phyloP scores from a whole-genome alignment of 1,284 basidiomycete species.

The Papiliotrema fonsecae region DNA sequence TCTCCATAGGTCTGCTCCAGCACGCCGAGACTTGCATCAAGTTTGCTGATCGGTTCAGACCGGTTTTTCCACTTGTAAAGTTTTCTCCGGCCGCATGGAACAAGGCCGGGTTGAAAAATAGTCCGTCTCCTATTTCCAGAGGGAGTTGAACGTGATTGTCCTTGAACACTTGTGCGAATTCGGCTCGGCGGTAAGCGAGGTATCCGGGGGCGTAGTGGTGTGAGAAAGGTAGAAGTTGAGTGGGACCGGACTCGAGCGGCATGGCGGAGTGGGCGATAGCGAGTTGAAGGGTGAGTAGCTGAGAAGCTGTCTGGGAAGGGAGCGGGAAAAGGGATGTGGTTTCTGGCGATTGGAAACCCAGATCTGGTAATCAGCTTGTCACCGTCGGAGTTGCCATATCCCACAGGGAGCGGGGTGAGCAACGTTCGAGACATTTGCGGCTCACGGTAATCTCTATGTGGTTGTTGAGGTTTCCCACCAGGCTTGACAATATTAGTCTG shows the following conservation, averaged over 20 bases:
- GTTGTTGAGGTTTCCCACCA: conserved; percentile 5
- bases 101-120: conserved; percentile 19
- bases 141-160: conserved; percentile 7
- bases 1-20: conserved; percentile 20
- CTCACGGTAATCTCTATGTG: conserved; percentile 13
- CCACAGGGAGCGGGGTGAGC: too few species aligned
- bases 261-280: conserved; percentile 22
- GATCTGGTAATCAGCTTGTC: conserved; percentile 4
- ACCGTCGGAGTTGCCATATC: too few species aligned
- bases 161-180: conserved; percentile 4
- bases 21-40: conserved; percentile 16
- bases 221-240: conserved; percentile 15
- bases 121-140: conserved; percentile 11
- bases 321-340: conserved; percentile 6
- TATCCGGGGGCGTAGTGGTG: conserved; percentile 16
- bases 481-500: conserved; percentile 3
- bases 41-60: conserved; percentile 3
- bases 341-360: conserved; percentile 5
- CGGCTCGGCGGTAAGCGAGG: conserved; percentile 5
- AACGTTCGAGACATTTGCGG: too few species aligned
- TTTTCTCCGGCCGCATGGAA: conserved; percentile 14
- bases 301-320: conserved; percentile 11
- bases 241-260: conserved; percentile 16
- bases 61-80: too few species aligned
- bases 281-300: conserved; percentile 19